A percentile compares a stretch with the other conserved stretches of the same genome.
These are phyloP conservation scores for Kuraishia cidri DNA, from an alignment of 805 yeast species.

Conservation along the genomic window DNA sequence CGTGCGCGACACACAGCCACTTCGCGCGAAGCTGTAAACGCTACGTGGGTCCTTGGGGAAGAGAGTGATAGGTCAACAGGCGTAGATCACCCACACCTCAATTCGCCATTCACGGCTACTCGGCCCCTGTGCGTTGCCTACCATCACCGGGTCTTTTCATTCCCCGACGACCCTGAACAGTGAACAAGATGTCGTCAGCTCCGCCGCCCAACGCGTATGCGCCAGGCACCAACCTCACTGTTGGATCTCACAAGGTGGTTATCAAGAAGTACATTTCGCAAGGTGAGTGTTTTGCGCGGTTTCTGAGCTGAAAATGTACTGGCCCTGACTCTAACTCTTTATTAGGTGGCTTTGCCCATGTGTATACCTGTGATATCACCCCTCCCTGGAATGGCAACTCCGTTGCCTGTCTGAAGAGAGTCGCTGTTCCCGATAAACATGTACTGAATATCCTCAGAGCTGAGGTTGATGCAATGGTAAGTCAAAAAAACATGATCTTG, in stretches of 20 bases:
- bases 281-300: slow-evolving; percentile 40
- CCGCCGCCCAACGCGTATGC: slow-evolving; percentile 42
- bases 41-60: too few relatives aligned
- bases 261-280: slow-evolving; percentile 58
- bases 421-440: slow-evolving; percentile 87
- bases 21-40: too few relatives aligned
- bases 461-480: slow-evolving; percentile 90
- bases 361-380: slow-evolving; percentile 66
- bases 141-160: too few relatives aligned
- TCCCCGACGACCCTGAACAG: too few relatives aligned
- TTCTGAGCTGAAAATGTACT: neutral
- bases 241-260: slow-evolving; percentile 66
- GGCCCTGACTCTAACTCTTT: neutral
- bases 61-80: too few relatives aligned
- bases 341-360: slow-evolving; percentile 87
- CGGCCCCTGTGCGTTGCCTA: too few relatives aligned
- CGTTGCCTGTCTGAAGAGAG: slow-evolving; percentile 83
- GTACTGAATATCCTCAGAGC: slow-evolving; percentile 77
- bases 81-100: neutral
- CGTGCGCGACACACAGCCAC: too few relatives aligned
- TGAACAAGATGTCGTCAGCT: slow-evolving; percentile 1
- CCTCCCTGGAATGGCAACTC: slow-evolving; percentile 48
- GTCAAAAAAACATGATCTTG: neutral
- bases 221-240: slow-evolving; percentile 70
- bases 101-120: neutral